Conservation (phyloP, 139 green algal species). For the Chlorella sp. region DNA sequence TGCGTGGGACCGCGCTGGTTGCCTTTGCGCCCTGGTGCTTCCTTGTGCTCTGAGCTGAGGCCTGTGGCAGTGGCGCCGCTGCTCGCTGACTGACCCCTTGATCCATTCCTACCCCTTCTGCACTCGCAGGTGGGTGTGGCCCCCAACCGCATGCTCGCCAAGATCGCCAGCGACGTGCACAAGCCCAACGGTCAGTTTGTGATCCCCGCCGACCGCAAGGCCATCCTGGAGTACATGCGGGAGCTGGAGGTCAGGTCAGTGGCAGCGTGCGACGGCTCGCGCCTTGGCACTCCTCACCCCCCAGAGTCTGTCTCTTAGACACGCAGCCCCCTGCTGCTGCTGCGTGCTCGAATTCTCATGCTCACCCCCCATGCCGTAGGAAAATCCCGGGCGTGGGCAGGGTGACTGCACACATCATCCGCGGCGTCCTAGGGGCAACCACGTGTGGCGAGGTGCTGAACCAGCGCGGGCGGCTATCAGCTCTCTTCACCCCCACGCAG, state of each 20-base stretch:
- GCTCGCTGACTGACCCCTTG: too few species aligned
- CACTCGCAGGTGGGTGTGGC: constrained; percentile 78
- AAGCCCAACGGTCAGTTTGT: constrained; percentile 87
- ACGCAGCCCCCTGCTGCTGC: not conserved
- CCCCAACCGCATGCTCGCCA: constrained; percentile 85
- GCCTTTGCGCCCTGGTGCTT: not conserved
- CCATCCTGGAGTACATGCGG: not conserved
- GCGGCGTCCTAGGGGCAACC: constrained; percentile 62
- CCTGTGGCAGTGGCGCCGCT: too few species aligned
- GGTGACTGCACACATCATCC: constrained; percentile 74
- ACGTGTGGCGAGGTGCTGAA: constrained; percentile 64
- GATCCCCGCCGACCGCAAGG: too few species aligned
- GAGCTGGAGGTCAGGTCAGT: not conserved
- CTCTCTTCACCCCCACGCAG: constrained; percentile 61
- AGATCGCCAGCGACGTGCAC: constrained; percentile 81
- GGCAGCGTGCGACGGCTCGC: not conserved
- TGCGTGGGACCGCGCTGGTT: too few species aligned
- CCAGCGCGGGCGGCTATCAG: constrained; percentile 57
- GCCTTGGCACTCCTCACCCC: not conserved
- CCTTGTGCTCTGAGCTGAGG: not conserved
- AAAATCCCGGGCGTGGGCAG: constrained; percentile 82
- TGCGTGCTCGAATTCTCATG: too few species aligned
- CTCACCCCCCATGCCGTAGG: constrained; percentile 26
- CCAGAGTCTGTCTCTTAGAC: not conserved
- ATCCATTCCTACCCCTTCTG: too few species aligned